Evolutionary conservation across 2,329 filamentous ascomycete species (phyloP).

Genomic region (Lachnellula subtilissima): DNA sequence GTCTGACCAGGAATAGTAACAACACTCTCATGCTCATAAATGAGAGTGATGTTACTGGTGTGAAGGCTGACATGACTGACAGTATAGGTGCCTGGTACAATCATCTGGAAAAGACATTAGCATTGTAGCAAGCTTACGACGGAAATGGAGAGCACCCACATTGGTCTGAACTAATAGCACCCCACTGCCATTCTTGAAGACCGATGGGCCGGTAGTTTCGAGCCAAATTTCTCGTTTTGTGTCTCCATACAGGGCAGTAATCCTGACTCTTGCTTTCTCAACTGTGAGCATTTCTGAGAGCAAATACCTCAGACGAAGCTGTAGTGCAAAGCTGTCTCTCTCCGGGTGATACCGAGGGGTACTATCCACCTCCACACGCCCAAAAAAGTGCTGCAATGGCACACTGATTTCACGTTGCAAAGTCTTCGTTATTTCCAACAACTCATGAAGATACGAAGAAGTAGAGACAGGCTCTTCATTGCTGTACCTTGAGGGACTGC

Average conservation of each 20-base stretch:
- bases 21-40: conserved; percentile 55
- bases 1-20: conserved; percentile 10
- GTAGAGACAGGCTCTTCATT: conserved; percentile 16
- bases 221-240: conserved; percentile 65
- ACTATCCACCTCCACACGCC: conserved; percentile 60
- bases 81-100: conserved; percentile 68
- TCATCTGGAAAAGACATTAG: conserved; percentile 43
- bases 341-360: conserved; percentile 64
- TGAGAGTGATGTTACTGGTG: conserved; percentile 58
- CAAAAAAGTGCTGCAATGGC: conserved; percentile 70
- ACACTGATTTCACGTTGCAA: conserved; percentile 60
- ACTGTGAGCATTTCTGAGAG: conserved; percentile 66
- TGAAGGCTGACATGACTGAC: conserved; percentile 67
- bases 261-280: conserved; percentile 58
- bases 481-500: conserved; percentile 6
- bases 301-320: conserved; percentile 64
- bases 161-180: conserved; percentile 43
- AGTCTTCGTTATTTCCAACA: conserved; percentile 27
- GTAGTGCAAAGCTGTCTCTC: conserved; percentile 70
- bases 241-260: conserved; percentile 52
- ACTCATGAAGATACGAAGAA: conserved; percentile 29
- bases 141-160: conserved; percentile 30
- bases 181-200: conserved; percentile 42
- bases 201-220: conserved; percentile 38
- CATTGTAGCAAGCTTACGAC: neutral